phyloP scores from a whole-genome alignment of 345 rosid species.

The Noccaea bulbosa region DNA sequence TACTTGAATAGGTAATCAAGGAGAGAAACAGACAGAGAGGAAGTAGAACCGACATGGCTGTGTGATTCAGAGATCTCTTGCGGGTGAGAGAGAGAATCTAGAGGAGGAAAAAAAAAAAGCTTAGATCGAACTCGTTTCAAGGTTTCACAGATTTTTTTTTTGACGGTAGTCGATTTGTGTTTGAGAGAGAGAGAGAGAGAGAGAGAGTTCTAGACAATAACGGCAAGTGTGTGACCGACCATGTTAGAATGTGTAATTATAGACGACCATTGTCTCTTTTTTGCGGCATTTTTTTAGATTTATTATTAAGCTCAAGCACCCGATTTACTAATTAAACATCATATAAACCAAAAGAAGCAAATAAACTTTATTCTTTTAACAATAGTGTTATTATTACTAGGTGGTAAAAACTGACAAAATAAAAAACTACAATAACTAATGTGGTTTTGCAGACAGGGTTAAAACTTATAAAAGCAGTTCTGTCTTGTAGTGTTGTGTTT shows the following conservation, averaged over 20 bases:
- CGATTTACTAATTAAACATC: not conserved
- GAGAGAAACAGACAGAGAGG: constrained; percentile 60
- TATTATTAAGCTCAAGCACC: not conserved
- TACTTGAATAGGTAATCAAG: constrained; percentile 72
- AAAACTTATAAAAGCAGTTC: constrained; percentile 16
- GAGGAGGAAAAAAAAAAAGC: not conserved
- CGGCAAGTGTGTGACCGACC: constrained; percentile 37
- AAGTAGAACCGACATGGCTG: constrained; percentile 61
- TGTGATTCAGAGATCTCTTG: constrained; percentile 8
- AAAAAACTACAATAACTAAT: not conserved
- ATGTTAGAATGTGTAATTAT: constrained; percentile 20
- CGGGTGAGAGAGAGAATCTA: not conserved
- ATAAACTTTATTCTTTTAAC: not conserved
- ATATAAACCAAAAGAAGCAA: not conserved
- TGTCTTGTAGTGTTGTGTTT: constrained; percentile 31
- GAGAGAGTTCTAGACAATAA: constrained; percentile 39
- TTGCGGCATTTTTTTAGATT: constrained; percentile 14
- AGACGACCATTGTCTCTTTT: constrained; percentile 30
- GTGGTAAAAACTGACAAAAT: not conserved
- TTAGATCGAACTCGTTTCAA: constrained; percentile 25
- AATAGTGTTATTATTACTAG: not conserved
- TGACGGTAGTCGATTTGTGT: constrained; percentile 21
- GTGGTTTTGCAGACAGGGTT: constrained; percentile 15
- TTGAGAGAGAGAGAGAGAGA: constrained; percentile 30
- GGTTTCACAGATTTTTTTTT: constrained; percentile 7